Base-by-base conservation (phyloP, 1,284 basidiomycete genomes). In the Ceratobasidium sp. region DNA sequence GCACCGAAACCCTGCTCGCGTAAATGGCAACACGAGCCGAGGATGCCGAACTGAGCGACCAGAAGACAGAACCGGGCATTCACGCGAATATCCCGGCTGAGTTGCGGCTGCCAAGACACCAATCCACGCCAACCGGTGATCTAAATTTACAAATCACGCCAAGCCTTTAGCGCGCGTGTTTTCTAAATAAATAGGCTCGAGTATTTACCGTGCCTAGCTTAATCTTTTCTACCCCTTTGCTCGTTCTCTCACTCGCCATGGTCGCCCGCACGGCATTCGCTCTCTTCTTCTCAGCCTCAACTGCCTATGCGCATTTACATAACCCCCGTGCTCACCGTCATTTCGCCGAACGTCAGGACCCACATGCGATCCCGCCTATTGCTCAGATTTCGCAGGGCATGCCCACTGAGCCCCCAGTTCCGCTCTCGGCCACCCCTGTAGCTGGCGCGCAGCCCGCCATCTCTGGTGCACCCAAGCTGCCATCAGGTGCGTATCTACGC, bases 381-480 rank as follows among this genome's bases (percentile, higher is more conserved):
- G 55, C 39, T 14, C 36, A 70, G 43, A 70, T 62, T 26, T 57
- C 60, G 18, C 50, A 45, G n/a, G 75, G 72, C 36, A 72, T 64
- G 45, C 74, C 75, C 34, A 74, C 57, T 34, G 62, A 73, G 57
- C 61, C 72, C 30, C 39, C 73, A 4, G 71, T 74, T 10, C 36
- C 60, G n/a, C 72, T 76, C 50, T 71, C 73, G 26, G 77, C 79
- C 1, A 80, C 77, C 14, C 79, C 74, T 57, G 72, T 76, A 6
- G 77, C 79, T 18, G 79, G 79, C 3, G 74, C 79, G 1, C 76
- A 76, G 1, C 73, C 78, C 23, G 77, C 78, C 8, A 71, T 80
- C 62, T 46, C 62, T 21, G 76, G 78, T 32, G 79, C 78, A 2
- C 78, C 78, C 18, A 36, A 72, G 0, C 76, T 80, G 12, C 79